Base-by-base conservation (phyloP, 1,139 yeast genomes). In the Geotrichum restrictum region DNA sequence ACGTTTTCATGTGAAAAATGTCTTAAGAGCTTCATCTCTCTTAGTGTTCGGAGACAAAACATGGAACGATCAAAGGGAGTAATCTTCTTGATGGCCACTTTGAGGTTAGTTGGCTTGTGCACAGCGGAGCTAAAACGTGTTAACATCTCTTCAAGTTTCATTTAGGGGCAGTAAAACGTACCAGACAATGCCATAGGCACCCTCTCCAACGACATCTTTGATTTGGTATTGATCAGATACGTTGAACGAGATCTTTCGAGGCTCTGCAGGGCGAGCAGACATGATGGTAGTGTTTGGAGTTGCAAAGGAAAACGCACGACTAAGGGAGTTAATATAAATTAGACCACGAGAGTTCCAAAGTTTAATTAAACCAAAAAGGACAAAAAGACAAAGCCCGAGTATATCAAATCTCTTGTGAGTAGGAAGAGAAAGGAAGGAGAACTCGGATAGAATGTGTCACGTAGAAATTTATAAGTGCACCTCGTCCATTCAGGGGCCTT, bases 121-220 rank as follows among this genome's bases (percentile, higher is more conserved):
- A 85, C 72, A 0, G 98, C 98, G 24, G 95, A 83, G 65, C 56
- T 51, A 33, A 40, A 14, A n/a, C 39, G 42, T 21, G 21, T 18
- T 18, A 18, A 39, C 31, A 24, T 22, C 29, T n/a, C 19, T 3
- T 16, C 11, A 2, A 3, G 7, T 21, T 37, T 19, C n/a, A 3
- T 11, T 37, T 2, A 19, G 8, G 1, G 13, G 2, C 27, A 14
- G 24, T 3, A 6, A 11, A 18, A 48, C 54, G 33, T 44, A 51
- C 54, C 98, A 91, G 19, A 93, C 98, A 14, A 93, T 81, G 3
- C 98, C 98, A 64, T 93, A 93, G 1, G 98, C 98, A n/a, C 98
- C 98, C 68, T 91, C 97, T 5, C 98, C 98, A 13, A 88, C 87
- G 16, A 91, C 81, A 62, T 87, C 94, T 42, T 83, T 74, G 48